Base-by-base conservation (phyloP, 768 basidiomycete genomes). In the Psilocybe sp. region DNA sequence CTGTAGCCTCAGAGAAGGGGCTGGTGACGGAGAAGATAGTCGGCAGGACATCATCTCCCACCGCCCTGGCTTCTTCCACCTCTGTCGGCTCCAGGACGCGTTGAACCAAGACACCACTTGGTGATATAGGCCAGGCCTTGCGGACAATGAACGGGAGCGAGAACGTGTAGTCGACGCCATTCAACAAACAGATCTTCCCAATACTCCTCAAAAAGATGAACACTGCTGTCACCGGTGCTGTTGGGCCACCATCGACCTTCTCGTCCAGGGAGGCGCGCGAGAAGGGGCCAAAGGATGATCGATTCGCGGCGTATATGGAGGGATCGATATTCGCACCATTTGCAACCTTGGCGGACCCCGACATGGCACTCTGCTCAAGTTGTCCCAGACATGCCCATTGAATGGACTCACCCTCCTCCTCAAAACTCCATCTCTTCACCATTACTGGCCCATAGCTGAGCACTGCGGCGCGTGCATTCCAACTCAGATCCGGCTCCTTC, bases 381-480 rank as follows among this genome's bases (percentile, higher is more conserved):
- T 77, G 78, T 3, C 85, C 91, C n/a, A 87, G 71, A 60, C 89
- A 91, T 5, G 87, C 90, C 70, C 78, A 89, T 58, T 89, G 89
- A 32, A 93, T 80, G 1, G 77, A 74, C 60, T 92, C 85, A 5
- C 74, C 78, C 59, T 89, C 88, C 37, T 80, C 72, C n/a, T 71
- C 64, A 60, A 92, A 88, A 46, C 76, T 78, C 91, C 90, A 92
- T 59, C 82, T 81, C 60, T 84, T 83, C 49, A 71, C 71, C 46
- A 91, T 80, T 13, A 87, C 71, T 1, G 87, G 86, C 0, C 87
- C 90, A 14, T 73, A 72, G 51, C 79, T 83, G 56, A 88, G 70
- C 1, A 87, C 69, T 0, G 87, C 87, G 13, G 75, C 78, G 49
- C 73, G 70, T 18, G 75, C 71, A 55, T 87, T 80, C 91, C 90